Evolutionary conservation across 2,329 filamentous ascomycete species (phyloP), one percentile per base, ranked within the genome.

Genomic region (Aspergillus ochraceus): DNA sequence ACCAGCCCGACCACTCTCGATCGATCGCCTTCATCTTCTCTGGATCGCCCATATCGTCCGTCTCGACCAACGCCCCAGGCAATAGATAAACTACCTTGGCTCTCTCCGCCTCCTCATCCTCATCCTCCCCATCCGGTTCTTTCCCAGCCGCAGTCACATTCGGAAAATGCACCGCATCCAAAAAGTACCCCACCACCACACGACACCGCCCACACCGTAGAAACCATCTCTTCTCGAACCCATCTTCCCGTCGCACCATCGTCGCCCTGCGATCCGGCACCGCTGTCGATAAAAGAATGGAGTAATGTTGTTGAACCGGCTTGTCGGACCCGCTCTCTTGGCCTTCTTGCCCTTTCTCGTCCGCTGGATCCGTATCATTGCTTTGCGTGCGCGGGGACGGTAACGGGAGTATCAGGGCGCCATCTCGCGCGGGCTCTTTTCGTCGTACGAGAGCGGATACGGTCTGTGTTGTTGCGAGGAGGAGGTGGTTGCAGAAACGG

Each of bases 151-250:
- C 64, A 30, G 49, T 55, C 32, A 58, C 58, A 51, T 39, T 60
- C 12, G 52, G 54, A 60, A 70, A 86, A 70, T 85, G 83, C 55
- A 77, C 75, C 69, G 75, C 74, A 66, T 86, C 84, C 47, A 90
- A 73, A 68, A 84, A 80, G 76, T 90, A 91, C 29, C 85, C 88
- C 49, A 89, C 78, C 1, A 84, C 79, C 29, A 88, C 70, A 32
- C 80, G 78, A 76, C 88, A 90, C 58, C 88, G 76, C 12, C 78
- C 81, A 74, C 88, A 91, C 22, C 83, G 78, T 63, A 84, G 77
- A 4, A 86, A 66, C 58, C 83, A 78, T 19, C 88, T 75, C 77
- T 88, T 90, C 77, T 90, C 88, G 62, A 90, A 90, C 5, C 88
- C 88, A 60, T 88, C 84, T 62, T 83, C 80, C 11, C 83, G 78